phyloP scores from a whole-genome alignment of 352 stramenopile species.

The Globisporangium splendens region DNA sequence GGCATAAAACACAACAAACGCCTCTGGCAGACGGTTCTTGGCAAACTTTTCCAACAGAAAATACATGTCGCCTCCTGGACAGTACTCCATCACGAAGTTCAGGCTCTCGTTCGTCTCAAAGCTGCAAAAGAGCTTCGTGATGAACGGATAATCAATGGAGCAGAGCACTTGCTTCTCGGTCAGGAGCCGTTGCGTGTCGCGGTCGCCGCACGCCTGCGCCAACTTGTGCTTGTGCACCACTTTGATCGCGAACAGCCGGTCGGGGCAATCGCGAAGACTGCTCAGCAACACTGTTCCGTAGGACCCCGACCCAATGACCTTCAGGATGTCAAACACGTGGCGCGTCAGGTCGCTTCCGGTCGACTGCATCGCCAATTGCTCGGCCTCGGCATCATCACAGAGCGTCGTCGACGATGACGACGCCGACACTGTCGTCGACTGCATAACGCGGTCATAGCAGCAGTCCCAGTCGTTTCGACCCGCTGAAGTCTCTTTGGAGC shows the following conservation, averaged over 20 bases:
- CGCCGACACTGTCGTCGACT: constrained; percentile 30
- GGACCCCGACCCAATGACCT: constrained; percentile 71
- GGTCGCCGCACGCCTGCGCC: constrained; percentile 18
- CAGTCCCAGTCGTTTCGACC: constrained; percentile 39
- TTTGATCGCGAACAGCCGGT: constrained; percentile 66
- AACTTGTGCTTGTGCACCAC: constrained; percentile 77
- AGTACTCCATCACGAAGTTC: constrained; percentile 99
- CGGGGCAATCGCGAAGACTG: constrained; percentile 34
- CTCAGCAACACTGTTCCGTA: constrained; percentile 75
- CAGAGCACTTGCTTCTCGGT: constrained; percentile 98
- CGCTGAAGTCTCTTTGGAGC: not conserved
- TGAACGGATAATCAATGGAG: constrained; percentile 95
- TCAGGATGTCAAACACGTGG: constrained; percentile 65
- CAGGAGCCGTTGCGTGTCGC: constrained; percentile 77
- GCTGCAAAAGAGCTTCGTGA: constrained; percentile 95
- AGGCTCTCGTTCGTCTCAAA: constrained; percentile 91
- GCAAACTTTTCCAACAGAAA: constrained; percentile 89
- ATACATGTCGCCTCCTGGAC: constrained; percentile 95
- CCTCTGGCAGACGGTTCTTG: constrained; percentile 92
- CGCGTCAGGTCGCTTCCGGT: constrained; percentile 15
- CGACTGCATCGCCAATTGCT: constrained; percentile 3
- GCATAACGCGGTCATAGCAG: constrained; percentile 15
- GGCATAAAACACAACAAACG: constrained; percentile 94
- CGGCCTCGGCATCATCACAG: constrained; percentile 32
- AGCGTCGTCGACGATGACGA: constrained; percentile 51